Base-by-base conservation (phyloP, 2,329 filamentous ascomycete genomes). In the Aureobasidium sp. region DNA sequence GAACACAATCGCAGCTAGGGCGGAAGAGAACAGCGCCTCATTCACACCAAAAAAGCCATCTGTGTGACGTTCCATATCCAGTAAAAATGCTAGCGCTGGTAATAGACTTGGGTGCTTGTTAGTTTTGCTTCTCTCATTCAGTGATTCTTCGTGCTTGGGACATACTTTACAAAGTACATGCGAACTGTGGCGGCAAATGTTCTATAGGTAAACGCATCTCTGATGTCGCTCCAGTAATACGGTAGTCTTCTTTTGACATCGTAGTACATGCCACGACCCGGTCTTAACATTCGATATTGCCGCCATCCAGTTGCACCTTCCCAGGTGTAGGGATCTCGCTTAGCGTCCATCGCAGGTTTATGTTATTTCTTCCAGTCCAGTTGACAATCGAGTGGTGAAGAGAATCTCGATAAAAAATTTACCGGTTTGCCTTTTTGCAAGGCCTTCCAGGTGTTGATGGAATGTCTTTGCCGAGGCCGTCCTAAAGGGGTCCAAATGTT, bases 161-260 rank as follows among this genome's bases (percentile, higher is more conserved):
- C 70, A 63, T 63, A 77, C 75, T 81, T 81, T 65, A 83, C 79
- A 69, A 84, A 84, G 69, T 83, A 83, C 72, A 84, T 84, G 2
- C 79, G 78, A 11, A 84, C 71, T 0, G 78, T 82, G 61, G 77
- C 81, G 6, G 81, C 79, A 42, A 83, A 70, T 3, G 77, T 79
- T 17, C 81, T 73, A 65, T 84, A 84, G 5, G 77, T 81, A 63
- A 77, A 77, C 5, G 79, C 81, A 69, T 84, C 81, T 2, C 66
- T 72, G 45, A 82, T 78, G 64, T 84, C 81, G 65, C 76, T 80
- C 75, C 75, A 77, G 68, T 83, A 84, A 67, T 78, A 83, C 11
- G 78, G 80, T n/a, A 79, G 66, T 42, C 81, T 73, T 58, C 81
- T 71, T 61, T 75, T 74, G 31, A 83, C 70, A 67, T 83, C 80